Evolutionary conservation across 2,329 filamentous ascomycete genomes (phyloP).

Genomic region (Sporothrix pseudoabietina): DNA sequence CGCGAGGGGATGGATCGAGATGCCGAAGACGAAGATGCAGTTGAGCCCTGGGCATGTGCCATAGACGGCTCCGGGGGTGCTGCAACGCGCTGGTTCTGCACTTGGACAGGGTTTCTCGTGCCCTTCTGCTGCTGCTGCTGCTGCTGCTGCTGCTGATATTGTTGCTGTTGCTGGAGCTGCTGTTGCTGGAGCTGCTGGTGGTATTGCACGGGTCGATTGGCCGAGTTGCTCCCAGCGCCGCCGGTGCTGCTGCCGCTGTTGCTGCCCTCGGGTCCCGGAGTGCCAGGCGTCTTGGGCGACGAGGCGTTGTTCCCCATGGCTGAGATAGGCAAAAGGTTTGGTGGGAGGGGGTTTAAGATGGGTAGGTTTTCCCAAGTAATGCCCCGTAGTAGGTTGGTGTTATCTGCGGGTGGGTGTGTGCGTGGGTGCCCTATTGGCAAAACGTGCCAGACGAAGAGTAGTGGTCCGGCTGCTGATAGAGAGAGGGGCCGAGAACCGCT

Average conservation of each 20-base stretch:
- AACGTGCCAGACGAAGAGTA: conserved; percentile 15
- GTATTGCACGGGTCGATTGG: conserved; percentile 35
- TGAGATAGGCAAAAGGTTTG: conserved; percentile 28
- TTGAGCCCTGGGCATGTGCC: conserved; percentile 62
- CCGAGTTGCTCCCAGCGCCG: conserved; percentile 32
- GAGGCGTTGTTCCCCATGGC: conserved; percentile 53
- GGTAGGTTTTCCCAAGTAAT: background rate
- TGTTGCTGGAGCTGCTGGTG: conserved; percentile 42
- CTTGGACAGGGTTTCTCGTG: conserved; percentile 54
- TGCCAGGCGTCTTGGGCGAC: conserved; percentile 44
- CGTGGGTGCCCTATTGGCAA: conserved; percentile 19
- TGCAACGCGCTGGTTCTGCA: conserved; percentile 58
- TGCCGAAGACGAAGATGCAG: conserved; percentile 39
- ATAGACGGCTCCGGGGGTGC: conserved; percentile 65
- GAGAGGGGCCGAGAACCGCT: conserved; percentile 9
- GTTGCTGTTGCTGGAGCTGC: conserved; percentile 34
- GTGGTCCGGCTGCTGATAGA: background rate
- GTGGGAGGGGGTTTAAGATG: background rate
- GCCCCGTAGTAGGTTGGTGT: background rate
- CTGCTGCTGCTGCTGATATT: conserved; percentile 36
- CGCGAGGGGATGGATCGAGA: conserved; percentile 37
- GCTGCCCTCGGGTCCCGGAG: conserved; percentile 35
- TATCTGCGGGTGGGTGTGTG: background rate
- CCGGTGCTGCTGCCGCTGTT: conserved; percentile 29
- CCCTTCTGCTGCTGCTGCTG: conserved; percentile 33